These are phyloP conservation scores for Tolypocladium cylindrosporum DNA, from an alignment of 2,329 filamentous ascomycete species.

Conservation along the genomic window DNA sequence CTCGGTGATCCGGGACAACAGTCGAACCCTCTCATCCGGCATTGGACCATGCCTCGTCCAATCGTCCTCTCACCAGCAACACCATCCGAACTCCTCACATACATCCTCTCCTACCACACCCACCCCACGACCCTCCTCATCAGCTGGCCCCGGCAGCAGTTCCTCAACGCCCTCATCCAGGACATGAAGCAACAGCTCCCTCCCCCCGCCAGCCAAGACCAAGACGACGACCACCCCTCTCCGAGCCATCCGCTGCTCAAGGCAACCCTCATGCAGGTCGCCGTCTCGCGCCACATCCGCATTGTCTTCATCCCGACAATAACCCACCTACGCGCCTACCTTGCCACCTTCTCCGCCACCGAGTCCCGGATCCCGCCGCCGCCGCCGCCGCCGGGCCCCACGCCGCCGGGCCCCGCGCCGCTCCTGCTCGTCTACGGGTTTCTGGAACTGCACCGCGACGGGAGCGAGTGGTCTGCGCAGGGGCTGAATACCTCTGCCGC, in stretches of 20 bases:
- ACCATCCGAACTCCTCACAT: conserved; percentile 53
- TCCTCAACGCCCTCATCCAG: conserved; percentile 48
- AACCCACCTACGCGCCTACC: conserved; percentile 65
- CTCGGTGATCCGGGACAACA: neutral
- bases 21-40: neutral
- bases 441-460: conserved; percentile 54
- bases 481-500: conserved; percentile 56
- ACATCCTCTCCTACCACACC: conserved; percentile 46
- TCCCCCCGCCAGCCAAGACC: neutral
- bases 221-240: neutral
- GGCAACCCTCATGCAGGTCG: conserved; percentile 59
- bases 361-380: conserved; percentile 28
- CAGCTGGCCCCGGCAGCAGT: conserved; percentile 54
- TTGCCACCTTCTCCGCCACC: conserved; percentile 43
- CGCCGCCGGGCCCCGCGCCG: conserved; percentile 15
- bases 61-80: conserved; percentile 41
- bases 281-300: conserved; percentile 57
- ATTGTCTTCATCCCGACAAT: conserved; percentile 67
- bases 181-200: conserved; percentile 26
- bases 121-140: conserved; percentile 60
- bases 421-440: conserved; percentile 56
- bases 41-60: conserved; percentile 11
- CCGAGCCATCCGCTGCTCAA: conserved; percentile 34
- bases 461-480: conserved; percentile 67
- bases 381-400: conserved; percentile 6